Percentiles rank a stretch among this genome's conserved stretches.
phyloP scores from a whole-genome alignment of 495 filamentous ascomycete genomes.

The Hyphodiscus hymeniophilus region DNA sequence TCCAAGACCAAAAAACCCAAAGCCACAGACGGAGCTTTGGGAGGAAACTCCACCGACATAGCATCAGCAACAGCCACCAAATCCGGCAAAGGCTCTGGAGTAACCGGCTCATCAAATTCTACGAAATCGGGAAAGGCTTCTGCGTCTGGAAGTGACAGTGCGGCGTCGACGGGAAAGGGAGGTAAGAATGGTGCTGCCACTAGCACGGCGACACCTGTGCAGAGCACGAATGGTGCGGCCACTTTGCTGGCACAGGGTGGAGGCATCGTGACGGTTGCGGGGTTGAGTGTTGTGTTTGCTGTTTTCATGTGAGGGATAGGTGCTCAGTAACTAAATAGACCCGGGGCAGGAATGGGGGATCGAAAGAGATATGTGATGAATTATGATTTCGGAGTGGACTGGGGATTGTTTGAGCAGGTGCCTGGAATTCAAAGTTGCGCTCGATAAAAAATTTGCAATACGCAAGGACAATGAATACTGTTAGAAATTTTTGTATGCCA shows the following conservation, averaged over 20 bases:
- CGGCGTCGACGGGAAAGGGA: background rate
- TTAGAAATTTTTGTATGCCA: too few species aligned
- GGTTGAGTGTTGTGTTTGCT: constrained; percentile 17
- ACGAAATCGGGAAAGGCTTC: background rate
- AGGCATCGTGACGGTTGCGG: constrained; percentile 19
- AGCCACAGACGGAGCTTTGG: background rate
- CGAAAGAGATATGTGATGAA: too few species aligned
- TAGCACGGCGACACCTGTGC: background rate
- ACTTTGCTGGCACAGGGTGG: constrained; percentile 14
- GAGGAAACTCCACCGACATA: background rate
- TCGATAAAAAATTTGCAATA: too few species aligned
- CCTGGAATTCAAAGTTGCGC: too few species aligned
- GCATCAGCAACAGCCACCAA: constrained; percentile 6
- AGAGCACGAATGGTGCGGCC: constrained; percentile 3
- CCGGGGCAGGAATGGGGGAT: too few species aligned
- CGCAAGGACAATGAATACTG: too few species aligned
- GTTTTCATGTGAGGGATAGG: constrained; percentile 17
- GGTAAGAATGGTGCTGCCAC: background rate
- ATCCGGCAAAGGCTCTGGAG: background rate
- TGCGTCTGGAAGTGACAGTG: background rate
- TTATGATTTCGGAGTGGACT: too few species aligned
- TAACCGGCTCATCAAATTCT: background rate
- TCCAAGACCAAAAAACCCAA: constrained; percentile 1
- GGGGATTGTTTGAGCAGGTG: too few species aligned
- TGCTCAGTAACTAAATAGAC: background rate